Evolutionary conservation across 2,329 filamentous ascomycete genomes (phyloP).

Genomic region (Epichloe brachyelytri): DNA sequence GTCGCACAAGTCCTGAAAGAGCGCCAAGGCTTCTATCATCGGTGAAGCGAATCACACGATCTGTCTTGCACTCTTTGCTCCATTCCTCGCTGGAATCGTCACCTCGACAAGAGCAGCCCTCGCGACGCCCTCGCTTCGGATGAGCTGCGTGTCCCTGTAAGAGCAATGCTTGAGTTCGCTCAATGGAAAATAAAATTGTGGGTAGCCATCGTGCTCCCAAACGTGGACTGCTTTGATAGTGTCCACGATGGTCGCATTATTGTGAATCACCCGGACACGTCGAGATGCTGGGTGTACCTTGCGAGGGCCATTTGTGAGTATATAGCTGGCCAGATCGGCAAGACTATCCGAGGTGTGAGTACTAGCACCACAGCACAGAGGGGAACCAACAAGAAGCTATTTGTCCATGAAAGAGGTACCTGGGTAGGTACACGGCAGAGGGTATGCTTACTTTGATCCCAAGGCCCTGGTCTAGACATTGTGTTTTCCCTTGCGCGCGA

Average conservation of each 20-base stretch:
- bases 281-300: conserved; percentile 14
- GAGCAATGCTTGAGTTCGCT: conserved; percentile 17
- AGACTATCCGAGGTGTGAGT: conserved; percentile 11
- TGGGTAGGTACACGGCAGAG: not conserved
- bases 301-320: conserved; percentile 16
- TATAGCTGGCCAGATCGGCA: conserved; percentile 14
- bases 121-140: conserved; percentile 14
- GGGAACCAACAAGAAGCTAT: not conserved
- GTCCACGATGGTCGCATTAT: conserved; percentile 22
- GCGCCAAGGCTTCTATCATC: conserved; percentile 23
- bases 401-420: not conserved
- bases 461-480: conserved; percentile 8
- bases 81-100: conserved; percentile 14
- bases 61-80: conserved; percentile 14
- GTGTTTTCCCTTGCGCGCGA: not conserved
- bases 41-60: conserved; percentile 25
- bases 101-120: conserved; percentile 19
- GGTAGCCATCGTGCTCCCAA: conserved; percentile 36
- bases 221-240: conserved; percentile 24
- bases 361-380: not conserved
- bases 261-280: conserved; percentile 21
- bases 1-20: conserved; percentile 19
- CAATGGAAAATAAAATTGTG: conserved; percentile 29
- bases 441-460: conserved; percentile 7
- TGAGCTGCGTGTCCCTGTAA: conserved; percentile 13